Evolutionary conservation across 1,139 yeast species (phyloP), one percentile per base, ranked within the genome.

Genomic region (Arxiozyma telluris): DNA sequence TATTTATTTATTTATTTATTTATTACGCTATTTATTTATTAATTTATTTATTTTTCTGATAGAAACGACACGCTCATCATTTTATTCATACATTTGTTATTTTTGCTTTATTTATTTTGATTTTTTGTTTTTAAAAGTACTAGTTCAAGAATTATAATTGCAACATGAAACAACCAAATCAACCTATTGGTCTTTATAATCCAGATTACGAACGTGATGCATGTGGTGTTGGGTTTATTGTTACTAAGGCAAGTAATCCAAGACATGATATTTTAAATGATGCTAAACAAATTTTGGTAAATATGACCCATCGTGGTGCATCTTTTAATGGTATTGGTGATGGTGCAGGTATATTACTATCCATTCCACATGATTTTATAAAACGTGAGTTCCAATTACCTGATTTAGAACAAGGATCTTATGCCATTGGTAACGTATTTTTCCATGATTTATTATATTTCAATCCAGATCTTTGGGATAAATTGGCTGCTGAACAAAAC

Each of bases 301-400:
- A 93, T 73, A 93, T 93, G 98, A 87, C 97, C 59, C 98, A 93
- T 72, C 82, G 98, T 75, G 98, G 98, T 68, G 98, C 98, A 50
- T 97, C 91, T 59, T 87, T 95, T 49, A 96, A 90, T 68, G 96
- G 98, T 34, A 97, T 93, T 69, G 98, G 98, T 73, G 98, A 93
- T 70, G 98, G 98, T 73, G 98, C 98, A 46, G 98, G 98, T 71
- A 90, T 93, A 58, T 82, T 93, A 80, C 82, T 94, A 52, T 86
- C 96, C 47, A 83, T 93, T 59, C 97, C 98, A 46, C 96, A 91
- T 73, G 83, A 79, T 61, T 88, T 93, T 70, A 82, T 93, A 75
- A 72, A 73, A 58, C 82, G 93, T 69, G 98, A 93, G 73, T 91
- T 91, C 71, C 81, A 81, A 63, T 70, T 83, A 54, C 64, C 63